Base-by-base conservation (phyloP, 2,329 filamentous ascomycete genomes). In the Torrubiellomyces zombiae region DNA sequence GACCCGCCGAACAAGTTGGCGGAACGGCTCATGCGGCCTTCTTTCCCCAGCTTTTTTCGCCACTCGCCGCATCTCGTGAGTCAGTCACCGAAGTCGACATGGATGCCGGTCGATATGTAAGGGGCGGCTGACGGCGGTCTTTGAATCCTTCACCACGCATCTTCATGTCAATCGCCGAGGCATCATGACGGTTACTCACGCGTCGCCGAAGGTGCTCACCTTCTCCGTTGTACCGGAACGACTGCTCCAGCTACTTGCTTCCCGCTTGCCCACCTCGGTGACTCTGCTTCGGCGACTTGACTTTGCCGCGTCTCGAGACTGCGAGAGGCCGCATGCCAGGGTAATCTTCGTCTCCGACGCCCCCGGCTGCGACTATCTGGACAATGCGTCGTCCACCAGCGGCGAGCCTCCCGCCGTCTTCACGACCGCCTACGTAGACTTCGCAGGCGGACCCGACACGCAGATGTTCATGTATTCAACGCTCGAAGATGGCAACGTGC, bases 211-310 rank as follows among this genome's bases (percentile, higher is more conserved):
- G n/a, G n/a, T n/a, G n/a, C n/a, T n/a, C n/a, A 34, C 45, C n/a
- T 51, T 48, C 26, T 34, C 38, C 4, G 22, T 34, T 4, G 40
- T 46, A 5, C 45, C 55, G 0, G 32, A 28, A 8, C 33, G 32
- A 31, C 45, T 74, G 20, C 40, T 67, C n/a, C 28, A 36, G 3
- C 54, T 63, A 9, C 56, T 79, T 0, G 38, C 45, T 14, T 38
- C 44, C 3, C 55, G 65, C 17, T 48, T 75, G 7, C 74, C 74
- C 0, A 49, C 61, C 35, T 67, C 68, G 4, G 50, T 79, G 9
- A 59, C 67, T 5, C 47, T 79, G 4, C 53, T 71, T 22, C 63
- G 75, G n/a, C 60, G 74, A 3, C 50, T 77, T 5, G 67, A 76
- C 32, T 73, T 68, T 42, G 52, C 59, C 13, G 51, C 41, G n/a